A percentile compares a stretch with the other conserved stretches of the same genome.
Evolutionary conservation across 2,329 filamentous ascomycete genomes (phyloP).

Genomic region (Neopestalotiopsis sp.): DNA sequence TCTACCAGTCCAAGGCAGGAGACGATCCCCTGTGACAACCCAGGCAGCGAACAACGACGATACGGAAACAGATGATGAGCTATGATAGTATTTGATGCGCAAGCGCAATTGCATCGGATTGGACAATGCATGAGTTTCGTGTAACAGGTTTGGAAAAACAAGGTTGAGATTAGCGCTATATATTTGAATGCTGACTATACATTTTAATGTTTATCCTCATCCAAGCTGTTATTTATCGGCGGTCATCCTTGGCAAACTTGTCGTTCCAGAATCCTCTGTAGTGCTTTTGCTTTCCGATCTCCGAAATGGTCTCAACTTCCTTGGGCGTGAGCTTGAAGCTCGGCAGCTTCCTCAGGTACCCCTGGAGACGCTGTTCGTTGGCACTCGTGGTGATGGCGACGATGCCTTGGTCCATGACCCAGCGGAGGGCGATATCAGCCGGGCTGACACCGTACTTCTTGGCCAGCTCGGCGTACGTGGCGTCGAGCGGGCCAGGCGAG

Average conservation of each 20-base stretch:
- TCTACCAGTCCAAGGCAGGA: constrained; percentile 51
- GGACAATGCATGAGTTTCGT: not conserved
- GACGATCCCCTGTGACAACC: constrained; percentile 29
- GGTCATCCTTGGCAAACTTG: constrained; percentile 59
- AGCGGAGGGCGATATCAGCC: constrained; percentile 63
- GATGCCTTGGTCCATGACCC: constrained; percentile 65
- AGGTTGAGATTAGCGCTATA: not conserved
- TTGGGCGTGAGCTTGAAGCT: constrained; percentile 64
- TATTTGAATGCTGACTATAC: not conserved
- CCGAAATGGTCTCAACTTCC: constrained; percentile 62
- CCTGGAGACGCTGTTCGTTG: constrained; percentile 61
- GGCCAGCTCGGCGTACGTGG: constrained; percentile 55
- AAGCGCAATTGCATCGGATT: not conserved
- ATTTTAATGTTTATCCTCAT: not conserved
- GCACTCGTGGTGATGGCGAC: constrained; percentile 65
- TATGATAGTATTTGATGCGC: constrained; percentile 41
- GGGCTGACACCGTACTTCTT: constrained; percentile 63
- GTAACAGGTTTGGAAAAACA: not conserved
- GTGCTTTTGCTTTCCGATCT: constrained; percentile 65
- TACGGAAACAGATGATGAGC: constrained; percentile 62
- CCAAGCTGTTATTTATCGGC: constrained; percentile 35
- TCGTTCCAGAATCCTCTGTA: constrained; percentile 64
- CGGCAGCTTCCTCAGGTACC: constrained; percentile 56
- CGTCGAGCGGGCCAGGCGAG: constrained; percentile 58
- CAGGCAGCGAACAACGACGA: constrained; percentile 46